phyloP scores from a whole-genome alignment of 2,329 filamentous ascomycete species.

The Aurifilum marmelostoma region DNA sequence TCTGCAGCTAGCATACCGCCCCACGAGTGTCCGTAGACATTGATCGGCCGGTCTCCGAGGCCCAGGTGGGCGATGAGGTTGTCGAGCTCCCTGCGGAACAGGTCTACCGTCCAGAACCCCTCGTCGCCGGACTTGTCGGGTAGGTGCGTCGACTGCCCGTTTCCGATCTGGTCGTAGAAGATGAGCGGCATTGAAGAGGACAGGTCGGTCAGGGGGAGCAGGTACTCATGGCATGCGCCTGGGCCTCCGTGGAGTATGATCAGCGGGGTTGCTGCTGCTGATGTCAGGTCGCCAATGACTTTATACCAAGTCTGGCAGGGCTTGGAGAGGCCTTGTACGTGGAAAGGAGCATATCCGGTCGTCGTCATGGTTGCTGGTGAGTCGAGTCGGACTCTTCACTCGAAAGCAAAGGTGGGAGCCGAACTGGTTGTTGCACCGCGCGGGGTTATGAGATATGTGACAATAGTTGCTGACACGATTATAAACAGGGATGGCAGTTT shows the following conservation, averaged over 20 bases:
- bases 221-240: conserved; percentile 48
- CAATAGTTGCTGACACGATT: too few species aligned
- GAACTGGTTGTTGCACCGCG: too few species aligned
- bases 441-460: neutral
- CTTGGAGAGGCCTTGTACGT: conserved; percentile 13
- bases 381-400: neutral
- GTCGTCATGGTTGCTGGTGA: conserved; percentile 2
- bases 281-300: conserved; percentile 18
- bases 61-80: conserved; percentile 31
- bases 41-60: conserved; percentile 28
- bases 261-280: conserved; percentile 10
- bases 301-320: conserved; percentile 27
- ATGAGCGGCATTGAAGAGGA: conserved; percentile 45
- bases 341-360: conserved; percentile 7
- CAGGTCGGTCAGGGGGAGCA: conserved; percentile 44
- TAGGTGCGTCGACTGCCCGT: conserved; percentile 52
- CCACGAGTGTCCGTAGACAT: conserved; percentile 27
- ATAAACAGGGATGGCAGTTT: too few species aligned
- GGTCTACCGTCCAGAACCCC: conserved; percentile 33
- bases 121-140: conserved; percentile 41
- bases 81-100: conserved; percentile 34
- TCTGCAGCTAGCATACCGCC: conserved; percentile 25
- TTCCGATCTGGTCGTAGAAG: conserved; percentile 58
- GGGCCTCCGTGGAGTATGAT: conserved; percentile 46
- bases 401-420: too few species aligned